Base-by-base conservation (phyloP, 2,329 filamentous ascomycete species). In the Talaromyces sp. region DNA sequence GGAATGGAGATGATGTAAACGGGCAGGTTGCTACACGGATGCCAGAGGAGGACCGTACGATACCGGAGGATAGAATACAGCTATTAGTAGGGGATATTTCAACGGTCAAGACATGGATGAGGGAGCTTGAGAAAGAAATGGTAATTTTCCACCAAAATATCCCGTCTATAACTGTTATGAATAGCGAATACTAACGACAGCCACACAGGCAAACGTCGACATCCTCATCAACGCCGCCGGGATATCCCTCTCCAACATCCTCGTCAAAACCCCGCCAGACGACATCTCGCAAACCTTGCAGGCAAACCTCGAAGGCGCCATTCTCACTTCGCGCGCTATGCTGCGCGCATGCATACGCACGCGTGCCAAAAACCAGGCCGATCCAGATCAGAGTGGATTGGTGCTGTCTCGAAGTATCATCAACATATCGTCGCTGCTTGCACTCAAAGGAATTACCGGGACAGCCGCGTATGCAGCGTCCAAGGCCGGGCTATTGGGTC, bases 221-320 rank as follows among this genome's bases (percentile, higher is more conserved):
- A 78, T 93, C 31, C 82, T 96, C 1, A 82, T 96, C 64, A 96
- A 96, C 70, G 89, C 89, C 27, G 91, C 91, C 0, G 92, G 91
- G 10, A 79, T 92, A 24, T 81, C 87, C 0, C 86, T 91, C 65
- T 82, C 81, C 13, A 83, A 81, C 0, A 78, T 91, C 0, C 80
- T 95, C n/a, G 76, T 84, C 51, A 78, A 80, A 10, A 85, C 84
- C 1, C 68, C 74, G 0, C 70, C 81, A 0, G 71, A 76, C 0
- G 77, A 82, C 2, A 78, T 91, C 24, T 77, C 84, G 1, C 66
- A 78, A 1, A 79, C 91, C 7, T 68, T 96, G 5, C 77, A 84
- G 56, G 89, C 85, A 43, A 96, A 96, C 71, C 81, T 96, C 14
- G 73, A 77, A 68, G 75, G 75, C 14, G 72, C 76, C 13, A 72